A percentile compares a stretch with the other conserved stretches of the same genome.
phyloP scores from a whole-genome alignment of 495 filamentous ascomycete genomes.

The Daldinia decipiens region DNA sequence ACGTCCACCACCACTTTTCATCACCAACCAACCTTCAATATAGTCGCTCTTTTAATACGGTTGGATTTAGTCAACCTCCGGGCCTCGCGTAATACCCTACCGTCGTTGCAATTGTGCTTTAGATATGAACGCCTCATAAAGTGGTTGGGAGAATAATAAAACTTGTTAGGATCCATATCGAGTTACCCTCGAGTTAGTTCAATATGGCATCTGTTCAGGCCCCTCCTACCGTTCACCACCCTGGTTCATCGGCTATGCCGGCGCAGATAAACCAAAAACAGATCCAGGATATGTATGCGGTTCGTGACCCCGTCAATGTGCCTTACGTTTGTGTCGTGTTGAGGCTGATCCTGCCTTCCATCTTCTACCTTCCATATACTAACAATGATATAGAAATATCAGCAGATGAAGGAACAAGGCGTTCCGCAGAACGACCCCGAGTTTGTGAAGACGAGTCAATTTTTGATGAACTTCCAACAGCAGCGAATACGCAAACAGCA shows the following conservation, averaged over 20 bases:
- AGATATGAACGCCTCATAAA: conserved; percentile 55
- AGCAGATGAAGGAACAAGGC: conserved; percentile 81
- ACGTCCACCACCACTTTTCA: conserved; percentile 27
- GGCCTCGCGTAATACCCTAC: conserved; percentile 30
- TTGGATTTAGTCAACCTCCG: conserved; percentile 33
- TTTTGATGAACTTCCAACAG: conserved; percentile 73
- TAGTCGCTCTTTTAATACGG: conserved; percentile 41
- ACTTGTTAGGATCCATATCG: conserved; percentile 27
- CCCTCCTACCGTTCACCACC: conserved; percentile 67
- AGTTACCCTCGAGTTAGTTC: conserved; percentile 34
- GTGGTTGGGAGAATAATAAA: conserved; percentile 28
- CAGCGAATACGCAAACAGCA: conserved; percentile 62
- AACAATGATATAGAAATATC: conserved; percentile 71
- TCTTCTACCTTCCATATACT: conserved; percentile 38
- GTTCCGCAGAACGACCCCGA: conserved; percentile 81
- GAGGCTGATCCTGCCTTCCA: not conserved
- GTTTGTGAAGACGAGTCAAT: conserved; percentile 74
- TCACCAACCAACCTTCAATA: conserved; percentile 32
- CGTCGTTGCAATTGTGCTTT: conserved; percentile 27
- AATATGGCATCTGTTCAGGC: conserved; percentile 83
- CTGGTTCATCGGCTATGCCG: conserved; percentile 62
- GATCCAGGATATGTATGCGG: conserved; percentile 69
- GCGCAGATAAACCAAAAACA: conserved; percentile 68
- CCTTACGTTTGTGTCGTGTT: not conserved
- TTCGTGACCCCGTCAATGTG: conserved; percentile 47